Conservation (phyloP, 306 rosid species). For the Lablab purpureus region DNA sequence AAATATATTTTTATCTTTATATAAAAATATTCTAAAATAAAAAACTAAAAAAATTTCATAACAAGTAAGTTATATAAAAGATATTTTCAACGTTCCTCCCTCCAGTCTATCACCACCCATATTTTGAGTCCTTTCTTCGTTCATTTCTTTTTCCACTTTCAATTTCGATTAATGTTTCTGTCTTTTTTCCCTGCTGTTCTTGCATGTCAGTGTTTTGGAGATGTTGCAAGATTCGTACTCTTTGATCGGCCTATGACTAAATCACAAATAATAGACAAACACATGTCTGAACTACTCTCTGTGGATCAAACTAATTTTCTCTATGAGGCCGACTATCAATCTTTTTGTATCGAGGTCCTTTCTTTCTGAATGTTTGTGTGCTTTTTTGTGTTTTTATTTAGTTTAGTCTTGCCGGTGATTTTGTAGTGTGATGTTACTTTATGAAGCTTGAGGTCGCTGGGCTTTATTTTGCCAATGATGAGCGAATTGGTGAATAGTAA, state of each 20-base stretch:
- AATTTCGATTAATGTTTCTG: background rate
- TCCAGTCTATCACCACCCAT: constrained; percentile 99
- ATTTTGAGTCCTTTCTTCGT: constrained; percentile 65
- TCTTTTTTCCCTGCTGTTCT: too few species aligned
- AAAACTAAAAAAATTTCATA: too few species aligned
- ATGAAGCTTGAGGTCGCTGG: too few species aligned
- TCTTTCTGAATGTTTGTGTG: background rate
- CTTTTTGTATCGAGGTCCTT: accelerated
- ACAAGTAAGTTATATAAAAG: too few species aligned
- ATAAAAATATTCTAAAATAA: too few species aligned
- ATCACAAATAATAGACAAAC: constrained; percentile 66
- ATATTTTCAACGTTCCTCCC: too few species aligned
- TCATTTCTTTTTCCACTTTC: accelerated
- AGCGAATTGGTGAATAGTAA: constrained; percentile 6
- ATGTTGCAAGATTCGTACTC: background rate
- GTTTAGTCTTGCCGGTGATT: too few species aligned
- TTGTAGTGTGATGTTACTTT: background rate
- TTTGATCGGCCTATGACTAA: constrained; percentile 68
- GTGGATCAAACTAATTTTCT: constrained; percentile 85
- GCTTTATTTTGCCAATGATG: constrained; percentile 44
- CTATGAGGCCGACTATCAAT: constrained; percentile 63
- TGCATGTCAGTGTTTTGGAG: too few species aligned
- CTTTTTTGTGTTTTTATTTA: background rate
- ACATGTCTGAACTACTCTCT: constrained; percentile 79
- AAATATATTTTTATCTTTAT: too few species aligned